phyloP scores from a whole-genome alignment of 345 rosid species.

The Lepidium didymum region DNA sequence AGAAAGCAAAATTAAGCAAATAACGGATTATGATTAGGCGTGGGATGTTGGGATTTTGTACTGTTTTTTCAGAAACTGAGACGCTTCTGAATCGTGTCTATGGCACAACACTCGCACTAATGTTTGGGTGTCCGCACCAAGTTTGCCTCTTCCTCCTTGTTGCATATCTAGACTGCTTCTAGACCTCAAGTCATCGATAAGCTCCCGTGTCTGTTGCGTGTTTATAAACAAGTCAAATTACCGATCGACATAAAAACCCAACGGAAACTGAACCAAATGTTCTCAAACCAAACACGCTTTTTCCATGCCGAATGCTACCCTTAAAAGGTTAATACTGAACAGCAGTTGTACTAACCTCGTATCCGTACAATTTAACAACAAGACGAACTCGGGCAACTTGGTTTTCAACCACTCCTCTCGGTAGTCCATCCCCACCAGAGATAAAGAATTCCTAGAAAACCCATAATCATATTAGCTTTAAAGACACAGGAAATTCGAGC shows the following conservation, averaged over 20 bases:
- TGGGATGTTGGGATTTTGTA: constrained; percentile 81
- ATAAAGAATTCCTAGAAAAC: constrained; percentile 77
- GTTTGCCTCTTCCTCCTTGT: constrained; percentile 52
- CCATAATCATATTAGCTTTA: neutral
- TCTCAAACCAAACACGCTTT: too few species aligned
- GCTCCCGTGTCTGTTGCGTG: constrained; percentile 65
- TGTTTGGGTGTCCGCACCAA: constrained; percentile 76
- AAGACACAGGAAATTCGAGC: neutral
- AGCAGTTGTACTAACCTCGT: constrained; percentile 53
- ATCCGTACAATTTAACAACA: constrained; percentile 66
- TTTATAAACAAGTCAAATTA: neutral
- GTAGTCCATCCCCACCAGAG: constrained; percentile 97
- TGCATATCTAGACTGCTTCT: constrained; percentile 52
- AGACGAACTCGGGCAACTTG: constrained; percentile 80
- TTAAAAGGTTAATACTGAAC: too few species aligned
- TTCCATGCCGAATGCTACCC: too few species aligned
- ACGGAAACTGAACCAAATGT: neutral
- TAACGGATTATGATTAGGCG: neutral
- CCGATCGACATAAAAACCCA: neutral
- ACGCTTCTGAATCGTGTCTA: constrained; percentile 79
- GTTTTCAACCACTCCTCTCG: constrained; percentile 94
- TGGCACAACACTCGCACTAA: constrained; percentile 80
- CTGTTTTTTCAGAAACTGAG: constrained; percentile 87
- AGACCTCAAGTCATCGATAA: constrained; percentile 73
- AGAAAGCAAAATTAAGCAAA: neutral